Percentiles rank a stretch among this genome's conserved stretches.
Conservation (phyloP, 208 protist species). For the Lotmaria passim region DNA sequence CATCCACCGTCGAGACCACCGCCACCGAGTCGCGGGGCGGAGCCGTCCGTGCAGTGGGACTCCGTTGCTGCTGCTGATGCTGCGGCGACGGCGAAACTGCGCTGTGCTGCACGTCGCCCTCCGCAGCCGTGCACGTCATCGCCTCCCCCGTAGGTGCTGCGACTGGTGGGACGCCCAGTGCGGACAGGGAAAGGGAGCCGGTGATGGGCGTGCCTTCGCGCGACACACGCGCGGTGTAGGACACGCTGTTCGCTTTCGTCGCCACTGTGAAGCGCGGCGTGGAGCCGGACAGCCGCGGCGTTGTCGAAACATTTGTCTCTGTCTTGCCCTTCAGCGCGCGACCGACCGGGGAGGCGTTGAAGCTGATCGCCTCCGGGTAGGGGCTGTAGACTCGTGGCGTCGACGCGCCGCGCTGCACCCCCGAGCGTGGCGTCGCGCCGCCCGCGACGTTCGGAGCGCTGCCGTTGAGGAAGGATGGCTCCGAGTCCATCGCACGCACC, state of each 20-base stretch:
- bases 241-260: slow-evolving; percentile 14
- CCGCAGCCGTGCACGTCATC: too few relatives aligned
- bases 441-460: not conserved
- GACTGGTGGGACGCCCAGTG: not conserved
- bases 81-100: too few relatives aligned
- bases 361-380: not conserved
- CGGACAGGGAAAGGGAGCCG: not conserved
- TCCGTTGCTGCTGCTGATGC: too few relatives aligned
- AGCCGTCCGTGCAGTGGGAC: too few relatives aligned
- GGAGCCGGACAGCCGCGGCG: slow-evolving; percentile 17
- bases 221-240: slow-evolving; percentile 15
- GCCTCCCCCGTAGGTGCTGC: not conserved
- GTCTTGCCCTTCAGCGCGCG: slow-evolving; percentile 8
- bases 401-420: slow-evolving; percentile 15
- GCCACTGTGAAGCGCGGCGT: slow-evolving; percentile 25
- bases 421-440: not conserved
- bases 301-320: slow-evolving; percentile 1
- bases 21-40: not conserved
- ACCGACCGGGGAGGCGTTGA: slow-evolving; percentile 5
- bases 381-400: slow-evolving; percentile 13
- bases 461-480: not conserved
- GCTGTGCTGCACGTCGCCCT: too few relatives aligned
- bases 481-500: slow-evolving; percentile 17
- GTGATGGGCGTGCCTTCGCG: slow-evolving; percentile 12
- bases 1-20: not conserved